Base-by-base conservation (phyloP, 495 filamentous ascomycete species). In the Neurospora sublineolata region DNA sequence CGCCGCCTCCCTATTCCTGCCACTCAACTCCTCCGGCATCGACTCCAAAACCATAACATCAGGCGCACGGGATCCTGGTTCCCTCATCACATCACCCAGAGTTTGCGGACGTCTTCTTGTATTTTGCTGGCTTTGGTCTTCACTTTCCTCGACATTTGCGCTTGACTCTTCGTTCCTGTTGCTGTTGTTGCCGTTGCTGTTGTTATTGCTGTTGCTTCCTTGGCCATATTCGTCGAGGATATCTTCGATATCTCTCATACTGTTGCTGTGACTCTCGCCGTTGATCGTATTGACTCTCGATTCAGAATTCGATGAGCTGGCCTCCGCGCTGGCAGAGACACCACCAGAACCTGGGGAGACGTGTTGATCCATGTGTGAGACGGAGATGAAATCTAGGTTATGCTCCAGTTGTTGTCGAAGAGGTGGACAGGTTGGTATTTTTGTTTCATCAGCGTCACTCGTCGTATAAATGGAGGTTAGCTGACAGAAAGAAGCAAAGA, bases 21-120 rank as follows among this genome's bases (percentile, higher is more conserved):
- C 71, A 37, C 69, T 33, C 18, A 52, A 18, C 4, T 70, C 73
- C 18, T 74, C 71, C 39, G 79, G 73, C 39, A 79, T n/a, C 1
- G 77, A 70, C 14, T 83, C 76, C 20, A 82, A 60, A 33, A 82
- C 76, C 23, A 82, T 81, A n/a, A 83, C 77, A 67, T 77, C 79
- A 3, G 82, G 83, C 12, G 76, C 72, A 3, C 60, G 77, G 0
- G 75, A 75, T 11, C 79, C 81, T 5, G 82, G 83, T 36, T 76
- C 82, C 73, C 81, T 76, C 80, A 83, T 82, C 68, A 78, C 80
- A 68, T 84, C 81, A 70, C 74, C 78, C 14, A 84, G 75, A 36
- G 82, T 83, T 67, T 67, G 75, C 38, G 77, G 70, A 58, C 68
- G 23, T 52, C 44, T 60, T 12, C 23, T 60, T 14, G 8, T 2